Base-by-base conservation (phyloP, 306 rosid genomes). In the Fragaria ananassa region DNA sequence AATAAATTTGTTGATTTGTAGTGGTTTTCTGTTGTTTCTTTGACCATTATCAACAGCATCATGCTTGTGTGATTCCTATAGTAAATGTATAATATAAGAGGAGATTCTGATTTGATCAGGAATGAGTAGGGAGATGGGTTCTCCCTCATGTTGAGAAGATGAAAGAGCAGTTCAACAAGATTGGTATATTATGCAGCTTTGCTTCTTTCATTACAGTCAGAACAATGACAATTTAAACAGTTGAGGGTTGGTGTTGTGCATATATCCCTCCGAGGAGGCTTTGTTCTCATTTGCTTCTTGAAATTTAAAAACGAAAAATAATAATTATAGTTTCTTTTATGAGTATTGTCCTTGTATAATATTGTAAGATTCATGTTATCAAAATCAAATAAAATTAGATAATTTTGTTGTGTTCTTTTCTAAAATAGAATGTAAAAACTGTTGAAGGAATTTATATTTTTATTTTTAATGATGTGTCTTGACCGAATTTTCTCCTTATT, bases 51-150 rank as follows among this genome's bases (percentile, higher is more conserved):
- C 47, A 29, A 29, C 45, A 3, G 46, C 54, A 65, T 57, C 51
- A 23, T 14, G 53, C 45, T 15, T 50, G 29, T 46, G 45, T 19
- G 83, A 71, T 83, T 82, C 71, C 76, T 70, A 61, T 35, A 39
- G 70, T 70, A 64, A 75, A 79, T 56, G 58, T 70, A 68, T 53
- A 67, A 76, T 81, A 17, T 45, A 68, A 34, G 53, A 76, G 25
- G 61, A 37, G 49, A 44, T 72, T 83, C 25, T 81, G 47, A 57
- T 72, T 41, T 41, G 75, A 39, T 70, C 37, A 68, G 45, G 47
- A 53, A 69, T 75, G 86, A 85, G 86, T 49, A 69, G 78, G 88
- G 86, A 86, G 77, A 72, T 54, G 3, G 82, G 78, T 80, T 85
- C 84, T 80, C 79, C 85, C 39, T 63, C n/a, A 11, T n/a, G 39